phyloP scores from a whole-genome alignment of 768 basidiomycete species.

The Asterophora lycoperdoides region DNA sequence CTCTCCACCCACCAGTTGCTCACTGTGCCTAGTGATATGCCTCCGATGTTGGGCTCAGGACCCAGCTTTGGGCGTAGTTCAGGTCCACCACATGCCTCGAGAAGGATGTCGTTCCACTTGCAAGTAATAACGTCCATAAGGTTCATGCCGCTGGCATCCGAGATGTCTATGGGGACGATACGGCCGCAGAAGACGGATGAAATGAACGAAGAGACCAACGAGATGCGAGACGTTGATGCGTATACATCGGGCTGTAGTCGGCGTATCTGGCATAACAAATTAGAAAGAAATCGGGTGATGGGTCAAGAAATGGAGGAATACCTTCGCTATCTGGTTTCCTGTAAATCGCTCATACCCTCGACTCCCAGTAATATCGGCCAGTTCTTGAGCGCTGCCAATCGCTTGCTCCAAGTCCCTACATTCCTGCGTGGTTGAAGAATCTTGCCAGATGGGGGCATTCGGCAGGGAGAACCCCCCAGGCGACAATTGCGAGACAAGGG shows the following conservation, averaged over 20 bases:
- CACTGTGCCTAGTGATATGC: conserved; percentile 61
- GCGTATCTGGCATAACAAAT: conserved; percentile 42
- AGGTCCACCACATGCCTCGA: conserved; percentile 65
- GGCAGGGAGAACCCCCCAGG: conserved; percentile 63
- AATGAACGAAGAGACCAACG: conserved; percentile 79
- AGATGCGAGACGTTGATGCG: conserved; percentile 59
- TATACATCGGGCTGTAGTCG: conserved; percentile 51
- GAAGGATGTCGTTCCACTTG: conserved; percentile 67
- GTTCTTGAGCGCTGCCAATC: conserved; percentile 63
- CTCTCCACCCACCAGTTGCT: conserved; percentile 65
- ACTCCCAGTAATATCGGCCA: conserved; percentile 77
- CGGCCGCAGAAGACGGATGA: conserved; percentile 76
- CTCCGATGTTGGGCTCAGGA: conserved; percentile 71
- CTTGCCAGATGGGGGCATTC: conserved; percentile 85
- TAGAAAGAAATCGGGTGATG: not conserved
- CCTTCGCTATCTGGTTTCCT: conserved; percentile 77
- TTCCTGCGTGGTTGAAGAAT: conserved; percentile 77
- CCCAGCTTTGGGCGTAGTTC: conserved; percentile 68
- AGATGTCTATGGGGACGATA: conserved; percentile 80
- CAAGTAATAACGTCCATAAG: conserved; percentile 72
- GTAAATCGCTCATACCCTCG: conserved; percentile 88
- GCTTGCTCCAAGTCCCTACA: conserved; percentile 63
- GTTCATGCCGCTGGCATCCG: conserved; percentile 90
- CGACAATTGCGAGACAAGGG: conserved; percentile 56
- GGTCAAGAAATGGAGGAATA: conserved; percentile 25